Evolutionary conservation across 1,139 yeast genomes (phyloP).

Genomic region (Debaryomyces fabryi): DNA sequence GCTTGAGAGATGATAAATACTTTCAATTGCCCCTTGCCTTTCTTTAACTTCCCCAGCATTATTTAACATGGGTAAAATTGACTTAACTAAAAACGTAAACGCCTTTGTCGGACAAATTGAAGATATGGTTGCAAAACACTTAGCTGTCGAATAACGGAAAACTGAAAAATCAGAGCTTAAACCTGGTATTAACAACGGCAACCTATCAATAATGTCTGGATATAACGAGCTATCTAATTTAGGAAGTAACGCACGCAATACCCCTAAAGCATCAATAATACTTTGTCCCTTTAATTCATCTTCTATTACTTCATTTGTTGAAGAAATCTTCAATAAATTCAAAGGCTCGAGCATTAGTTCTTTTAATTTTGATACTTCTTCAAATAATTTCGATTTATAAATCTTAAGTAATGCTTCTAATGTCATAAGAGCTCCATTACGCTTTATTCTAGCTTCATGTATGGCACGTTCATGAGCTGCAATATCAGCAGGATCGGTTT

Average conservation of each 20-base stretch:
- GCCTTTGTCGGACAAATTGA: constrained; percentile 72
- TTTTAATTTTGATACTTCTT: constrained; percentile 66
- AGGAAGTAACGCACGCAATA: constrained; percentile 74
- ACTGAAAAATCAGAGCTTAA: constrained; percentile 74
- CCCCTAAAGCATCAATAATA: constrained; percentile 84
- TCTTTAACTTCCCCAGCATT: constrained; percentile 76
- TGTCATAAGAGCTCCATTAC: constrained; percentile 80
- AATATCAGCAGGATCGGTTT: constrained; percentile 67
- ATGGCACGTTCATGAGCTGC: constrained; percentile 65
- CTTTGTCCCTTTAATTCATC: constrained; percentile 70
- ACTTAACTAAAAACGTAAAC: constrained; percentile 78
- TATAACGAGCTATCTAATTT: constrained; percentile 55
- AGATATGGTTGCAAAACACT: constrained; percentile 83
- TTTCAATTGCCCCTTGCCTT: constrained; percentile 94
- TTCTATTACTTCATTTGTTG: constrained; percentile 40
- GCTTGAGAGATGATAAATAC: constrained; percentile 79
- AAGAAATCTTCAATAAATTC: constrained; percentile 25
- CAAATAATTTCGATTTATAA: constrained; percentile 60
- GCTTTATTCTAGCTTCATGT: constrained; percentile 74
- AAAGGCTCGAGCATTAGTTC: constrained; percentile 72
- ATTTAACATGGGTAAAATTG: constrained; percentile 76
- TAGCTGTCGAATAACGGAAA: constrained; percentile 86
- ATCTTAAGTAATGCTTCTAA: constrained; percentile 55
- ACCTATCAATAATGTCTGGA: constrained; percentile 47
- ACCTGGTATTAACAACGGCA: constrained; percentile 60